phyloP scores from a whole-genome alignment of 106 monocot genomes.

The Allium sativum region DNA sequence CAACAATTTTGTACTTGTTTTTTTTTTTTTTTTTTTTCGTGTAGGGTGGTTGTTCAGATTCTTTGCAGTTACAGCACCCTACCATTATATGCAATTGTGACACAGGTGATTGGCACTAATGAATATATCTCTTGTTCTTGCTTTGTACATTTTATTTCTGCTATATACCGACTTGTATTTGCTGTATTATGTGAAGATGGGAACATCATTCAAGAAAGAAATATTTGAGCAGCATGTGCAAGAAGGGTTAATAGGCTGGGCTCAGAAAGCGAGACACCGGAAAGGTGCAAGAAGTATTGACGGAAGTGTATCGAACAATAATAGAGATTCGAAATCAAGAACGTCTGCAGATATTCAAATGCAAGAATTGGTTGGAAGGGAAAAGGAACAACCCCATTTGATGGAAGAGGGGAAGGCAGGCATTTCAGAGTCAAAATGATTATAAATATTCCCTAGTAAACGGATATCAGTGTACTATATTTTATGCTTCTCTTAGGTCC shows the following conservation, averaged over 20 bases:
- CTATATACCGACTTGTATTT: neutral
- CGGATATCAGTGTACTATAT: too few relatives aligned
- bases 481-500: too few relatives aligned
- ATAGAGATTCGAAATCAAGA: neutral
- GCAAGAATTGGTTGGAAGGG: neutral
- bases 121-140: neutral
- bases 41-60: constrained; percentile 31
- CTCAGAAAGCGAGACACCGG: constrained; percentile 36
- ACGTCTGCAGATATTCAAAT: constrained; percentile 1
- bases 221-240: constrained; percentile 71
- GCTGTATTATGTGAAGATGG: constrained; percentile 35
- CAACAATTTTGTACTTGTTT: neutral
- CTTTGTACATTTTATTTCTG: neutral
- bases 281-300: constrained; percentile 7
- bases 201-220: constrained; percentile 53
- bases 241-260: constrained; percentile 46
- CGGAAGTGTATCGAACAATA: neutral
- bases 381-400: neutral
- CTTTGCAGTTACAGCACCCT: constrained; percentile 57
- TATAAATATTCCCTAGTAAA: too few relatives aligned
- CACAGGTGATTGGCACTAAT: constrained; percentile 25
- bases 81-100: constrained; percentile 46
- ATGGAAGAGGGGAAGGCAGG: constrained; percentile 16
- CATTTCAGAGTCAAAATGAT: neutral
- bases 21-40: constrained; percentile 3